A percentile compares a stretch with the other conserved stretches of the same genome.
phyloP scores from a whole-genome alignment of 768 basidiomycete species.

The Mycena metata region DNA sequence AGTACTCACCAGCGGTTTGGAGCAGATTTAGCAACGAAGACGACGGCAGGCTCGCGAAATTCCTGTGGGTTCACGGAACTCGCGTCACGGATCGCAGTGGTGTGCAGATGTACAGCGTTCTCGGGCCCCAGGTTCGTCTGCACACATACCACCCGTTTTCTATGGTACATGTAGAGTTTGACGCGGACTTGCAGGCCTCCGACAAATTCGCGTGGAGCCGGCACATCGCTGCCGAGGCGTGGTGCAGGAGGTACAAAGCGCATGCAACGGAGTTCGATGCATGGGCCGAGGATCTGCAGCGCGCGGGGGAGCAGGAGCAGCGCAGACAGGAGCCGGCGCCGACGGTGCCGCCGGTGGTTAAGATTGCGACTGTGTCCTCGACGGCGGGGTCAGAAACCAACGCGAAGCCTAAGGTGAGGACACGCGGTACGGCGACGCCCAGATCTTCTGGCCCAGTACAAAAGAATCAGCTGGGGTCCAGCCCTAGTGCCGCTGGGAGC shows the following conservation, averaged over 20 bases:
- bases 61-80: not conserved
- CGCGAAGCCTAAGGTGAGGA: no score
- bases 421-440: no score
- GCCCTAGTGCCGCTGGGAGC: no score
- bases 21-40: not conserved
- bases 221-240: not conserved
- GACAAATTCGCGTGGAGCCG: constrained; percentile 4
- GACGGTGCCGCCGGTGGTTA: not conserved
- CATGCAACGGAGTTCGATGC: not conserved
- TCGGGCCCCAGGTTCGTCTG: not conserved
- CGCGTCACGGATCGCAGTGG: not conserved
- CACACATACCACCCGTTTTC: no score
- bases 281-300: not conserved
- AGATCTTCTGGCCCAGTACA: no score
- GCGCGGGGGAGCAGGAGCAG: not conserved
- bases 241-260: not conserved
- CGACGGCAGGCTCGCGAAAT: not conserved
- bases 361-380: not conserved
- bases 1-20: no score
- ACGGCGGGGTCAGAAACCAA: no score
- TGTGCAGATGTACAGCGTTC: not conserved
- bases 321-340: not conserved
- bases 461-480: no score
- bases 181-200: not conserved
- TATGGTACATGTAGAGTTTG: no score